Evolutionary conservation across 1,139 yeast genomes (phyloP), one percentile per base, ranked within the genome.

Genomic region (Pichia sp.): DNA sequence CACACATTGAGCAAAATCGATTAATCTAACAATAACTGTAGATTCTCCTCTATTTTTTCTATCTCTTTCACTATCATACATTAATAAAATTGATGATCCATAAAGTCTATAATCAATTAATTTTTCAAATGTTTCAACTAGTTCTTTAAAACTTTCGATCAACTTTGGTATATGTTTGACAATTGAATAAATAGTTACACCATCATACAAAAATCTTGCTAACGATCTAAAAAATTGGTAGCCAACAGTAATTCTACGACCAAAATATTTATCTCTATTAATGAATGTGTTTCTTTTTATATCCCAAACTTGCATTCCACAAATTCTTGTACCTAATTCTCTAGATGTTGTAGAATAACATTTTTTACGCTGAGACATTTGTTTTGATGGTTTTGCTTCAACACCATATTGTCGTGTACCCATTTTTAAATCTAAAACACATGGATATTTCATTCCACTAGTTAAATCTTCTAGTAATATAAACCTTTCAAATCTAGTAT

Each of bases 401-500:
- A 90, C 84, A n/a, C 99, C 98, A 60, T 92, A 92, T 66, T 94
- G 99, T 48, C 99, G 75, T 0, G 99, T 90, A 1, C 99, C 99
- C 97, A 94, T 92, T 64, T 94, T 94, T 57, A 94, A 73, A 66
- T 94, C 99, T 51, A 94, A 71, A 1, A 92, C 97, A 64, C 97
- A 89, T 0, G 98, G 97, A 53, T 76, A 77, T 34, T 68, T 71
- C 83, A 92, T 79, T 34, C 88, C 87, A 46, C 83, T 76, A 0
- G 97, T 90, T 48, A 94, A 70, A 67, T 94, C 99, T 62, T 94
- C 98, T 47, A 90, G 71, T n/a, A 94, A 69, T 38, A 94, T 85
- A 61, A 89, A 89, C 56, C 94, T 73, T 64, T 86, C 95, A 44
- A 84, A 81, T 46, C 84, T 65, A 2, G 81, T 78, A 44, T 57